Evolutionary conservation across 2,329 filamentous ascomycete species (phyloP).

Genomic region (Emydomyces testavorans): DNA sequence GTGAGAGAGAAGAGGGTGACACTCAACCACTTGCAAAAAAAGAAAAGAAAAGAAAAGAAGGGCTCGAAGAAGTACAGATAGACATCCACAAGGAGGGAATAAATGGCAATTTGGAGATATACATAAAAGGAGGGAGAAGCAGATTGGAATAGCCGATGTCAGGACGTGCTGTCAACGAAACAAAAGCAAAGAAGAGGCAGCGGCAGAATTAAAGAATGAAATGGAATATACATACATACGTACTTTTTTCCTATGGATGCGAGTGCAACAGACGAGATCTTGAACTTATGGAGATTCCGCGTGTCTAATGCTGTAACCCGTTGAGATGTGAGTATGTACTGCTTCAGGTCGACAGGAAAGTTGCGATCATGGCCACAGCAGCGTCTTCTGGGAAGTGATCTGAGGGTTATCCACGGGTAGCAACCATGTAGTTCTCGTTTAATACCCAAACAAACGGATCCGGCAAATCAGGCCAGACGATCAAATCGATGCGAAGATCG

Average conservation of each 20-base stretch:
- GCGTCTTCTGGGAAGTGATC: conserved; percentile 2
- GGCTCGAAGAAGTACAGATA: no score
- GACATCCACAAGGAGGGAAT: background rate
- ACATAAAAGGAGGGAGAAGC: background rate
- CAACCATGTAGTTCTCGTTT: conserved; percentile 5
- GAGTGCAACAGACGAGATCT: background rate
- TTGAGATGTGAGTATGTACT: conserved; percentile 1
- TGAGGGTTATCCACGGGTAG: conserved; percentile 8
- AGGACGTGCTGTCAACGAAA: background rate
- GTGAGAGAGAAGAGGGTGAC: no score
- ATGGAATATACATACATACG: background rate
- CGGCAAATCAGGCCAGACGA: conserved; percentile 5
- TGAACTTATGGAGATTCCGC: conserved; percentile 7
- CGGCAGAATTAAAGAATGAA: background rate
- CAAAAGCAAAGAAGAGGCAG: background rate
- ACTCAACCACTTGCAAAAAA: background rate
- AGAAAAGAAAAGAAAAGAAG: no score
- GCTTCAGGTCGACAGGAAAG: background rate
- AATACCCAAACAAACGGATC: conserved; percentile 3
- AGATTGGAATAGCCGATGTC: background rate
- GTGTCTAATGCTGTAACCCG: conserved; percentile 10
- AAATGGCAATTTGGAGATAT: background rate
- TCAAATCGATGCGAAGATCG: background rate
- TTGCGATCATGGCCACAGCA: conserved; percentile 6
- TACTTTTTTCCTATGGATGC: background rate